Evolutionary conservation across 129 eudicot species (phyloP).

Genomic region (Smallanthus sonchifolius): DNA sequence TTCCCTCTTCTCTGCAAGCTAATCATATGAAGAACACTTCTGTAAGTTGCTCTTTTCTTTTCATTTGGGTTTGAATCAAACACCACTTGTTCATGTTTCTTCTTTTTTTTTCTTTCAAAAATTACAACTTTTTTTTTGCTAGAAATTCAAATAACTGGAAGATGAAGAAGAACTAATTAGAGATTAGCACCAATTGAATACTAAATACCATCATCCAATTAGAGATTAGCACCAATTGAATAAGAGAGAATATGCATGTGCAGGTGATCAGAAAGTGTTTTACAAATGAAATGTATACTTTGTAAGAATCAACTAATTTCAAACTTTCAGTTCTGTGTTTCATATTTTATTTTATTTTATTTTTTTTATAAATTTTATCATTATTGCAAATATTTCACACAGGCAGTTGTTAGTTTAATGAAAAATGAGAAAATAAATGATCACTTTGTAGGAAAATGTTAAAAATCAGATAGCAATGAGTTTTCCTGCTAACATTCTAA

Average conservation of each 20-base stretch:
- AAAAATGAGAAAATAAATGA: background rate
- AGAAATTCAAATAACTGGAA: background rate
- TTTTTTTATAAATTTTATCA: background rate
- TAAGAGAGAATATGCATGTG: background rate
- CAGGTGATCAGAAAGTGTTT: background rate
- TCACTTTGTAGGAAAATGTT: background rate
- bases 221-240: background rate
- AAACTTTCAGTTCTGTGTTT: background rate
- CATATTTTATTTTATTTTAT: background rate
- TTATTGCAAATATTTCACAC: background rate
- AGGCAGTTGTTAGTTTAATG: background rate
- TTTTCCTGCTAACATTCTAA: slow-evolving; percentile 2
- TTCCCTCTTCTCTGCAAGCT: background rate
- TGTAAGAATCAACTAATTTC: background rate
- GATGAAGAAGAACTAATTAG: slow-evolving; percentile 2
- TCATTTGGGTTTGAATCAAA: slow-evolving; percentile 2
- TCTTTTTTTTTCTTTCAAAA: background rate
- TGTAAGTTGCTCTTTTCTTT: slow-evolving; percentile 19
- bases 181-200: background rate
- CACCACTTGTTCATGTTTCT: background rate
- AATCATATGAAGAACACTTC: slow-evolving; percentile 32
- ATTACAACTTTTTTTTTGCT: background rate
- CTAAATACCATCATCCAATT: background rate
- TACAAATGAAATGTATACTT: background rate
- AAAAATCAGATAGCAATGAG: background rate